Evolutionary conservation across 2,329 filamentous ascomycete species (phyloP).

Genomic region (Apiospora arundinis): DNA sequence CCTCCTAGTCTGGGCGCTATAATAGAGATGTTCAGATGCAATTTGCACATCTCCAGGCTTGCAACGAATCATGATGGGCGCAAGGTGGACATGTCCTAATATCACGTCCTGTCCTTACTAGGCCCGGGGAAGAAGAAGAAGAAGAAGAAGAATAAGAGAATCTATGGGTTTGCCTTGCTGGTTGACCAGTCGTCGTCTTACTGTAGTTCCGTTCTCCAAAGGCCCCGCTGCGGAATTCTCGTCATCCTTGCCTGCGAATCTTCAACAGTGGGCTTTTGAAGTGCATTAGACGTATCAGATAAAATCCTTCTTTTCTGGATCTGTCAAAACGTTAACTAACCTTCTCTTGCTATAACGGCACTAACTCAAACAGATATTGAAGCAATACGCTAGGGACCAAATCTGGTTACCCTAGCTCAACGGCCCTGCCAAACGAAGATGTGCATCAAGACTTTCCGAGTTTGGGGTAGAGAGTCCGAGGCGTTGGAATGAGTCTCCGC

Average conservation of each 20-base stretch:
- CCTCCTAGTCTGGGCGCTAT: background rate
- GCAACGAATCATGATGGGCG: background rate
- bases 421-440: background rate
- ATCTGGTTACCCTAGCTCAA: background rate
- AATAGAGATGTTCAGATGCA: background rate
- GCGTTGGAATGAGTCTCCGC: background rate
- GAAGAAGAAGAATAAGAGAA: background rate
- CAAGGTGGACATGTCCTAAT: background rate
- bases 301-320: background rate
- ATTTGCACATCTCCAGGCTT: background rate
- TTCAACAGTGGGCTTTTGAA: background rate
- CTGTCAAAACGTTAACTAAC: background rate
- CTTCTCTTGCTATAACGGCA: background rate
- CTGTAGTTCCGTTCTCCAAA: background rate
- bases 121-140: background rate
- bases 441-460: constrained; percentile 1
- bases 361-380: background rate
- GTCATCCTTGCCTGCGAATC: background rate
- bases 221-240: background rate
- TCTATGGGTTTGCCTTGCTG: background rate
- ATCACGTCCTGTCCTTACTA: background rate
- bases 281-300: constrained; percentile 1
- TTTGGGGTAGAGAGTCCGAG: background rate
- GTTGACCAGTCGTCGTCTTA: background rate
- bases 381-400: background rate